These are phyloP conservation scores for Ballota nigra DNA, from an alignment of 257 asterid genomes.

Conservation along the genomic window DNA sequence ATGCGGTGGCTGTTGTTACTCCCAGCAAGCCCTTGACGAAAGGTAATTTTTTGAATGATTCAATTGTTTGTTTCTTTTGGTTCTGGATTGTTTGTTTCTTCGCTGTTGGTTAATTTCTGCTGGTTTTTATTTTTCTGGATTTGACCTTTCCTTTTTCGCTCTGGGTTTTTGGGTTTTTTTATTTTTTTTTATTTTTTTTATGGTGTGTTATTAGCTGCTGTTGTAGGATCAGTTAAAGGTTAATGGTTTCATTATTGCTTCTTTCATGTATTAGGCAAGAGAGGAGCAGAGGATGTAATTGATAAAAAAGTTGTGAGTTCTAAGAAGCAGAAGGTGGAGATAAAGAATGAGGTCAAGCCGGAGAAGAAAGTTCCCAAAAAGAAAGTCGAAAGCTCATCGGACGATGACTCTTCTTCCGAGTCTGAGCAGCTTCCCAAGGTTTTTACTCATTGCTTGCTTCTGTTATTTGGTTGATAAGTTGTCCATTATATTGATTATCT, in stretches of 20 bases:
- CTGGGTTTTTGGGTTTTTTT: background rate
- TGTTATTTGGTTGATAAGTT: background rate
- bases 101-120: background rate
- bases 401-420: constrained; percentile 37
- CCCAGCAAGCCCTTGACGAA: constrained; percentile 53
- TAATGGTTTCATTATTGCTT: background rate
- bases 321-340: constrained; percentile 50
- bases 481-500: background rate
- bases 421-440: constrained; percentile 42
- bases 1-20: constrained; percentile 25
- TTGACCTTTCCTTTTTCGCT: background rate
- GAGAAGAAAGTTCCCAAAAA: constrained; percentile 39
- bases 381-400: constrained; percentile 57
- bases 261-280: constrained; percentile 35
- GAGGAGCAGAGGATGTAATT: constrained; percentile 38
- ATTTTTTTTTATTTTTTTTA: background rate
- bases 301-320: constrained; percentile 29
- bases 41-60: constrained; percentile 31
- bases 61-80: background rate
- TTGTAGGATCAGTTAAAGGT: background rate
- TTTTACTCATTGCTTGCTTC: background rate
- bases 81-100: background rate
- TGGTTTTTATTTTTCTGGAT: background rate
- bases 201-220: background rate
- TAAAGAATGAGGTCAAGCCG: constrained; percentile 35